A percentile compares a stretch with the other conserved stretches of the same genome.
Conservation (phyloP, 345 rosid species). For the Lepidium didymum region DNA sequence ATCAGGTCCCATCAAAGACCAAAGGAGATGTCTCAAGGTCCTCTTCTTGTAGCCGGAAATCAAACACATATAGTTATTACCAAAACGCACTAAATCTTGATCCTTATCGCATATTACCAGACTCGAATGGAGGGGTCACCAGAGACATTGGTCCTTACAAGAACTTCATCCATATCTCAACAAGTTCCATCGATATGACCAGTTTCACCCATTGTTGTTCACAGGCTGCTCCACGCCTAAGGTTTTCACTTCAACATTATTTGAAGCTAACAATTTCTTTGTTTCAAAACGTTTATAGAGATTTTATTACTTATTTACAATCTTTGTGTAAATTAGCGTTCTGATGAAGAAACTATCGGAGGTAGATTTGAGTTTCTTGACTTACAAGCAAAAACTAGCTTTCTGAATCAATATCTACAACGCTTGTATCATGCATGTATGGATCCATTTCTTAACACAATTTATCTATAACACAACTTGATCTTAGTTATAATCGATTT, state of each 20-base stretch:
- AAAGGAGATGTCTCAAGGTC: slow-evolving; percentile 32
- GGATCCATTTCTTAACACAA: slow-evolving; percentile 33
- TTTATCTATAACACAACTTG: neutral
- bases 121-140: slow-evolving; percentile 37
- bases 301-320: neutral
- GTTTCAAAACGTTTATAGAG: no score
- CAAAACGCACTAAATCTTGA: slow-evolving; percentile 48
- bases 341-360: slow-evolving; percentile 53
- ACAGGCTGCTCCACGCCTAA: slow-evolving; percentile 31
- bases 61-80: slow-evolving; percentile 20
- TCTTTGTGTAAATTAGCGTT: slow-evolving; percentile 38
- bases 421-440: slow-evolving; percentile 93
- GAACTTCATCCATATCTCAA: slow-evolving; percentile 62
- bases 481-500: neutral
- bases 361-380: slow-evolving; percentile 62
- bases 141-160: slow-evolving; percentile 80
- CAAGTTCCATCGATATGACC: slow-evolving; percentile 43
- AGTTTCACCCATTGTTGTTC: slow-evolving; percentile 36
- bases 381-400: slow-evolving; percentile 89
- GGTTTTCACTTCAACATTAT: slow-evolving; percentile 31
- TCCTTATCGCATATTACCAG: slow-evolving; percentile 58
- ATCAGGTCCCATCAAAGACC: slow-evolving; percentile 32
- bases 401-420: slow-evolving; percentile 92
- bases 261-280: no score
- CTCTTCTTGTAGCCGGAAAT: slow-evolving; percentile 19